Evolutionary conservation across 345 rosid species (phyloP).

Genomic region (Cardamine chenopodiifolia): DNA sequence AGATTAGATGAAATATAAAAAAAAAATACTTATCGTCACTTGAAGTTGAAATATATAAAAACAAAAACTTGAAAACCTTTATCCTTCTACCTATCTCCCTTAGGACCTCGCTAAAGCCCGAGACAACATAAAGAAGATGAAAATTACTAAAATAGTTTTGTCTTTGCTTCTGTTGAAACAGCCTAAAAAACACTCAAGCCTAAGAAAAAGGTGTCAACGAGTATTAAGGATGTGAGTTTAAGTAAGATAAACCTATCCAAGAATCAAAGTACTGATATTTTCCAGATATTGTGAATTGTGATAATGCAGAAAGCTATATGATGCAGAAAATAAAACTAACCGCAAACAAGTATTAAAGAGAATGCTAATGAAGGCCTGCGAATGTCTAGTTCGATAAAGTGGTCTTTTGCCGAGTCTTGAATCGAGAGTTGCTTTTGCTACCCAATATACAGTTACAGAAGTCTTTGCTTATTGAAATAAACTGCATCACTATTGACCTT

Average conservation of each 20-base stretch:
- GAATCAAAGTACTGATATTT: slow-evolving; percentile 1
- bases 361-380: slow-evolving; percentile 14
- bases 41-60: too few relatives aligned
- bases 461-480: slow-evolving; percentile 18
- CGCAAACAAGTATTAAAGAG: neutral
- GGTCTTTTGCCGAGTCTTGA: slow-evolving; percentile 15
- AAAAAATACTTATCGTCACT: too few relatives aligned
- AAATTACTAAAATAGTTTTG: too few relatives aligned
- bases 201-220: neutral
- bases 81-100: too few relatives aligned
- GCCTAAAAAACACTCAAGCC: neutral
- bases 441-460: slow-evolving; percentile 25
- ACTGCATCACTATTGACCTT: slow-evolving; percentile 18
- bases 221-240: neutral
- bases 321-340: slow-evolving; percentile 1
- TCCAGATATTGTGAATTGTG: neutral
- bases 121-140: too few relatives aligned
- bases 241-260: neutral
- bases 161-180: too few relatives aligned
- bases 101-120: too few relatives aligned
- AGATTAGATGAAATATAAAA: too few relatives aligned
- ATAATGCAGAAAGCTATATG: slow-evolving; percentile 10
- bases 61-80: too few relatives aligned
- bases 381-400: neutral
- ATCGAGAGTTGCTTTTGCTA: slow-evolving; percentile 34